Base-by-base conservation (phyloP, 1,284 basidiomycete genomes). In the Ceratorhiza oryzae-sativae region DNA sequence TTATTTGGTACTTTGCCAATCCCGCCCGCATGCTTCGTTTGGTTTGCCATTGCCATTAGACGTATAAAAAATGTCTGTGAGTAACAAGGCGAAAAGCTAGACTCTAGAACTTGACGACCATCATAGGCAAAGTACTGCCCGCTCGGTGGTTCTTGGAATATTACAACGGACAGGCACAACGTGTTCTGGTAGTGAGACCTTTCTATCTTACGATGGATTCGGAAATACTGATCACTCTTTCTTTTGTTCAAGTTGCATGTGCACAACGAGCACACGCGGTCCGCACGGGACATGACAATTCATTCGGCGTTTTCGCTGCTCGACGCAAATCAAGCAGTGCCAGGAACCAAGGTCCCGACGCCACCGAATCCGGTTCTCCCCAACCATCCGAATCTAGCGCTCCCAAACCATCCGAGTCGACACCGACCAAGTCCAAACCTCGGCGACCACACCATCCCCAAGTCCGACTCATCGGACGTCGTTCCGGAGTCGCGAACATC, bases 41-140 rank as follows among this genome's bases (percentile, higher is more conserved):
- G 36, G 58, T 45, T 39, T 60, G 18, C 18, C 25, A 23, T 30
- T 5, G 10, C 51, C 30, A 18, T 32, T 13, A 27, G 42, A 46
- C 27, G 18, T 36, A 48, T 6, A 39, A 39, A 51, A 18, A 68
- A 68, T 68, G 65, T 68, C 65, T 68, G 65, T 68, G 27, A 68
- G 65, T 68, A 68, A 48, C 36, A 39, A 55, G 13, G 41, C 12
- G 13, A 30, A 42, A 60, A 56, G 53, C 53, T n/a, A 15, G 0
- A 56, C 15, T 5, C 27, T n/a, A 56, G 30, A 34, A 34, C 53
- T 20, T 56, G 53, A 56, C 53, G 53, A 53, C 49, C 25, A 55
- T 30, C 27, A 55, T n/a, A 56, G 53, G 53, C 53, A 39, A 39
- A 39, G 36, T 13, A 39, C 36, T 13, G 30, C 20, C 15, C 18